Base-by-base conservation (phyloP, 2,329 filamentous ascomycete species). In the Hymenoscyphus fraxineus region DNA sequence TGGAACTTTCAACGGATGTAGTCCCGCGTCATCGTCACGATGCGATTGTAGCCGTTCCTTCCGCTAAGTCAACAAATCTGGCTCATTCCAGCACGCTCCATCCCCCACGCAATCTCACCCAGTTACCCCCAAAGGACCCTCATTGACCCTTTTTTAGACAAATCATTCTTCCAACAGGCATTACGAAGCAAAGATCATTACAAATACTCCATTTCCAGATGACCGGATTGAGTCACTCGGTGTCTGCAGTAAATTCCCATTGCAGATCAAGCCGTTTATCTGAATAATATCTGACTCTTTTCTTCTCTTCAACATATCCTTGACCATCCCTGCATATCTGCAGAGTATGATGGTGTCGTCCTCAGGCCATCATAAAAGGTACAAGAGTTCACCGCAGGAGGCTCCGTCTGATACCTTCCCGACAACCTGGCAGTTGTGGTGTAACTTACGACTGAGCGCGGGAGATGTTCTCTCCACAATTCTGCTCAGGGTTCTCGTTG, bases 251-350 rank as follows among this genome's bases (percentile, higher is more conserved):
- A 44, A 44, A 6, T 5, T 12, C 19, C 47, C 22, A 27, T 54
- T 2, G 47, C 19, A 27, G 47, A 54, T 54, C 47, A 27, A 54
- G 47, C 7, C 47, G 47, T 54, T 22, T 27, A 12, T 54, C 47
- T 54, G 58, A 59, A 59, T 59, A 59, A 39, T 39, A 35, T 38
- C 55, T 58, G 31, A 58, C 55, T 58, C 55, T 54, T 54, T 13
- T 6, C 55, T 35, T 35, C 55, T 58, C 55, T 15, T 27, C 47
- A 12, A 54, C 7, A 54, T 54, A 54, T 54, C 13, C 47, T 54
- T 54, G 3, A 27, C 22, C 47, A 54, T 27, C 22, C 3, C 47
- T 54, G 47, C 47, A 54, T 54, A 27, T 27, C 47, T 54, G 47
- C 47, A 54, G 47, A 54, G 47, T 5, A 54, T 22, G 10, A 12